Evolutionary conservation across 768 basidiomycete genomes (phyloP).

Genomic region (Pleurotus pulmonarius): DNA sequence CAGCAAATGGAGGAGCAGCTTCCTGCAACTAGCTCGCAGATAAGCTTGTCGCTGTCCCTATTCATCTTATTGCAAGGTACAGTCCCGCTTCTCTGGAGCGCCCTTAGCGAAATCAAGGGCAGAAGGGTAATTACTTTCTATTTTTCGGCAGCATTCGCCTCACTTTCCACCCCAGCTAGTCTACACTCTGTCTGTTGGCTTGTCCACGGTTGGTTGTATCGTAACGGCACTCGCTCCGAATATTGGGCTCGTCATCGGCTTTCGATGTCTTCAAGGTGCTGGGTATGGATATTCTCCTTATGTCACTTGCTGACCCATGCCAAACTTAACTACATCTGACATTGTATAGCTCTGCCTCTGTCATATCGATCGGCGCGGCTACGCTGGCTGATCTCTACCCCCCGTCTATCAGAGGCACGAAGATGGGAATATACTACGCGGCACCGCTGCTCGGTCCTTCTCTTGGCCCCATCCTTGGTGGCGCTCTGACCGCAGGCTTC

Average conservation of each 20-base stretch:
- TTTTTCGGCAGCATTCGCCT: not conserved
- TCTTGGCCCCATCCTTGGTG: conserved; percentile 72
- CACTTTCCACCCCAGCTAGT: conserved; percentile 34
- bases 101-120: conserved; percentile 72
- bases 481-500: conserved; percentile 59
- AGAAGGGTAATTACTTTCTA: conserved; percentile 46
- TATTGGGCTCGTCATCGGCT: conserved; percentile 59
- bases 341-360: conserved; percentile 66
- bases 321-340: too few relatives aligned
- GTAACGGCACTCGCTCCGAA: conserved; percentile 52
- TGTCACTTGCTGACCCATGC: not conserved
- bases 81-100: conserved; percentile 65
- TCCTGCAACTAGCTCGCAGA: conserved; percentile 53
- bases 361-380: conserved; percentile 70
- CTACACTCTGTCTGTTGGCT: conserved; percentile 46
- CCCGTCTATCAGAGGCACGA: conserved; percentile 67
- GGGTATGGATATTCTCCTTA: conserved; percentile 37
- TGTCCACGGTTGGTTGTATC: conserved; percentile 54
- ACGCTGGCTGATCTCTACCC: conserved; percentile 80
- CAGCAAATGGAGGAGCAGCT: conserved; percentile 55
- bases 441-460: conserved; percentile 75
- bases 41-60: conserved; percentile 66
- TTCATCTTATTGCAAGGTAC: conserved; percentile 73
- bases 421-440: conserved; percentile 80
- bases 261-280: conserved; percentile 64